Base-by-base conservation (phyloP, 2,329 filamentous ascomycete genomes). In the Acrocalymma vagum region DNA sequence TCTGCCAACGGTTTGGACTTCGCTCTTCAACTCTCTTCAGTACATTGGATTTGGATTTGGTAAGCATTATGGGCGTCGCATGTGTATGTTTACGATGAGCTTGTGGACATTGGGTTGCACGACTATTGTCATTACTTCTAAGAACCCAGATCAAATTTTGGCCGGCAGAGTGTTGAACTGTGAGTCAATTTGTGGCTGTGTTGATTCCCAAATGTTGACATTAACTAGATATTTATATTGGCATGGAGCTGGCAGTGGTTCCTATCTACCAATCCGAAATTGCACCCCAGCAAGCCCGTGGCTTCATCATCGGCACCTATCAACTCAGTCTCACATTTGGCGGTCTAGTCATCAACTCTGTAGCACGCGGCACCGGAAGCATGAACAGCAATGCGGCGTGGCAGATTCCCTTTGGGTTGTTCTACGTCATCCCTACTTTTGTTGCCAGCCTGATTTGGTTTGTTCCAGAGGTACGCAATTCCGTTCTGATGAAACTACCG, bases 361-460 rank as follows among this genome's bases (percentile, higher is more conserved):
- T 51, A 3, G 21, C 29, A 9, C 27, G 33, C 14, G 38, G 41
- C 5, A 42, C 48, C 3, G 33, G 38, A n/a, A 28, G 33, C 5
- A 23, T 45, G 6, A 22, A 22, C 9, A 30, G 37, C 9, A 35
- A 48, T n/a, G 18, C 24, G 4, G n/a, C 29, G 11, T 43, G 47
- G 42, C 21, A 21, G 4, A 43, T 41, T 9, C 48, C 48, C 8
- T 17, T 48, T 5, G 40, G 30, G 6, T n/a, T 48, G 9, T 27
- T 42, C 11, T 41, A 41, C 15, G 18, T 43, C 21, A 38, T 49
- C 3, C 45, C 45, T 1, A 29, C 29, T 11, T 11, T 46, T 7
- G 29, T 46, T 14, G n/a, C 39, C 2, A 30, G 29, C 18, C n/a
- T 17, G 6, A 72, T 77, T 56, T 63, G 59, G 26, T 42, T 29